phyloP scores from a whole-genome alignment of 331 rosid species.

The Quercus tomentella region DNA sequence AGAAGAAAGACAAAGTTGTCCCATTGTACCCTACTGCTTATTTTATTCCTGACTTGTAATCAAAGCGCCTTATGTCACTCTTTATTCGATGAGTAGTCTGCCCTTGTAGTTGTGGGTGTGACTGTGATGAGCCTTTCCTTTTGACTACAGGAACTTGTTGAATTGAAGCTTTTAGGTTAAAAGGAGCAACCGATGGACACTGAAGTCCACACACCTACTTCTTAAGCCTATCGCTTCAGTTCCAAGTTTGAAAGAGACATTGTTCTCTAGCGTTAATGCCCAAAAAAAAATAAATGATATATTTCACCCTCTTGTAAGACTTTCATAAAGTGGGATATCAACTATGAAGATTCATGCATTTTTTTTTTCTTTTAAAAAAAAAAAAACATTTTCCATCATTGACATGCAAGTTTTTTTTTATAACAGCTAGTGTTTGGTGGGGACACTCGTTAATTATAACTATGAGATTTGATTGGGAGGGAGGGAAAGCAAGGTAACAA shows the following conservation, averaged over 20 bases:
- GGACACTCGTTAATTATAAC: conserved; percentile 23
- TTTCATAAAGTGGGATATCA: conserved; percentile 50
- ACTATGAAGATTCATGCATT: conserved; percentile 38
- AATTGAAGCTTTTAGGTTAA: conserved; percentile 83
- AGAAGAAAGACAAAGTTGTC: conserved; percentile 68
- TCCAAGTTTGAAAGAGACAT: conserved; percentile 25
- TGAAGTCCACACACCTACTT: conserved; percentile 80
- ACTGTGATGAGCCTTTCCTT: conserved; percentile 29
- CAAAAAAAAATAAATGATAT: conserved; percentile 12
- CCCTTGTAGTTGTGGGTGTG: conserved; percentile 43
- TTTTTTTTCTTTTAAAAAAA: neutral
- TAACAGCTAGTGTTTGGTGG: conserved; percentile 38
- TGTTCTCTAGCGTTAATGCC: conserved; percentile 27
- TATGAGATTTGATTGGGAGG: conserved; percentile 35
- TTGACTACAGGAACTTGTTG: conserved; percentile 38
- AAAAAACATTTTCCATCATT: conserved; percentile 26
- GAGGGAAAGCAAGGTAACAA: conserved; percentile 41
- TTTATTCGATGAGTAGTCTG: conserved; percentile 19
- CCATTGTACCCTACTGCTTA: conserved; percentile 40
- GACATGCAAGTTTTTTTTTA: conserved; percentile 36
- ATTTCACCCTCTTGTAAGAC: conserved; percentile 39
- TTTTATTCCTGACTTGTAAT: conserved; percentile 46
- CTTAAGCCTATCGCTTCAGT: conserved; percentile 21
- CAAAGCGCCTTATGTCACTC: conserved; percentile 28
- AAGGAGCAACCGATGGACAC: conserved; percentile 54